phyloP scores from a whole-genome alignment of 768 basidiomycete genomes.

The Pholiota molesta region DNA sequence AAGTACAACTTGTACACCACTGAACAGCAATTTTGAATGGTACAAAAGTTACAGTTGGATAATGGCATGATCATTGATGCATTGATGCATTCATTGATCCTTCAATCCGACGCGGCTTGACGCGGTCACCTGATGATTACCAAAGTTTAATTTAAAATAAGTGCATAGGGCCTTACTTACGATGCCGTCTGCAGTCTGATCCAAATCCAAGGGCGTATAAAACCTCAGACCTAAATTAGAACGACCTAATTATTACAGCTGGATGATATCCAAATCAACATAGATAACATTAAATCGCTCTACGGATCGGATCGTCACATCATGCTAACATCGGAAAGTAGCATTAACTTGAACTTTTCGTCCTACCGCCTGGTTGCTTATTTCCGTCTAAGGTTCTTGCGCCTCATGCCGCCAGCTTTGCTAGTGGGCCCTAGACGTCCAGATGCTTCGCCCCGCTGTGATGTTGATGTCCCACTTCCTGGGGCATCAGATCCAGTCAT shows the following conservation, averaged over 20 bases:
- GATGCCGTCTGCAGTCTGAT: too few relatives aligned
- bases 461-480: slow-evolving; percentile 43
- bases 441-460: slow-evolving; percentile 34
- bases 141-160: too few relatives aligned
- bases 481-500: slow-evolving; percentile 47
- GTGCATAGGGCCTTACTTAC: too few relatives aligned
- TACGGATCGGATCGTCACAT: neutral
- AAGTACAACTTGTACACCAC: too few relatives aligned
- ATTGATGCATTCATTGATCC: too few relatives aligned
- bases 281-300: slow-evolving; percentile 3
- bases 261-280: neutral
- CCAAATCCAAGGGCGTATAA: neutral
- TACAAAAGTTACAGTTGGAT: too few relatives aligned
- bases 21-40: too few relatives aligned
- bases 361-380: slow-evolving; percentile 43
- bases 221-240: neutral
- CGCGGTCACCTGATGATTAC: neutral
- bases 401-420: slow-evolving; percentile 67
- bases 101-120: too few relatives aligned
- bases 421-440: slow-evolving; percentile 40
- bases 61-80: too few relatives aligned
- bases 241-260: neutral
- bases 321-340: too few relatives aligned
- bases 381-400: slow-evolving; percentile 58
- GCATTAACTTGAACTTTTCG: too few relatives aligned